These are phyloP conservation scores for Melampsora americana DNA, from an alignment of 1,284 basidiomycete species.

Conservation along the genomic window DNA sequence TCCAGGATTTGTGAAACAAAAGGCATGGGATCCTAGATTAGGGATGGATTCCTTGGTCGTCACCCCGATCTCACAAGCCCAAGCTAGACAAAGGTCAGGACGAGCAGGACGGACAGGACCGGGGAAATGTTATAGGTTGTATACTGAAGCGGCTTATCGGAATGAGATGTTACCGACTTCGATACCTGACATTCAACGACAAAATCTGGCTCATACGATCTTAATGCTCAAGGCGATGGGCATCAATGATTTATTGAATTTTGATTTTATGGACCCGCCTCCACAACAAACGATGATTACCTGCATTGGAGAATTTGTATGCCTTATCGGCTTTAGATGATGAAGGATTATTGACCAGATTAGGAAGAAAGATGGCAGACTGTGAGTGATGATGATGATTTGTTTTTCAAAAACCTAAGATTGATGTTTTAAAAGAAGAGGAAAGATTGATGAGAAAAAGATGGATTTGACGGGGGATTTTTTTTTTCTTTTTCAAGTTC, in stretches of 20 bases:
- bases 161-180: slow-evolving; percentile 99
- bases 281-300: slow-evolving; percentile 86
- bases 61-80: slow-evolving; percentile 97
- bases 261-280: slow-evolving; percentile 99
- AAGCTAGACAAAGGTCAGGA: slow-evolving; percentile 89
- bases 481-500: slow-evolving; percentile 61
- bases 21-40: slow-evolving; percentile 91
- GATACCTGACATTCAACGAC: slow-evolving; percentile 95
- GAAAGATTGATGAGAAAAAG: too few species aligned
- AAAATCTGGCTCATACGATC: slow-evolving; percentile 88
- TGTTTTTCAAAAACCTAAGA: neutral
- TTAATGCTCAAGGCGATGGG: slow-evolving; percentile 98
- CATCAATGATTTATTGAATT: slow-evolving; percentile 93
- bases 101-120: slow-evolving; percentile 97
- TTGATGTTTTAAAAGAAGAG: too few species aligned
- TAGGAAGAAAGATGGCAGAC: slow-evolving; percentile 98
- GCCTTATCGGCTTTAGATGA: slow-evolving; percentile 94
- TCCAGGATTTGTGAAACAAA: slow-evolving; percentile 98
- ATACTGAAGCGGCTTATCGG: slow-evolving; percentile 93
- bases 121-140: slow-evolving; percentile 95
- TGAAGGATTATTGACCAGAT: slow-evolving; percentile 85
- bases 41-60: slow-evolving; percentile 99
- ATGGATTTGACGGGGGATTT: neutral
- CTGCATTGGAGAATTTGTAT: slow-evolving; percentile 86
- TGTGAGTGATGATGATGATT: slow-evolving; percentile 40